Conservation (phyloP, 192 early-diverging fungal genomes). For the Podila epigama region DNA sequence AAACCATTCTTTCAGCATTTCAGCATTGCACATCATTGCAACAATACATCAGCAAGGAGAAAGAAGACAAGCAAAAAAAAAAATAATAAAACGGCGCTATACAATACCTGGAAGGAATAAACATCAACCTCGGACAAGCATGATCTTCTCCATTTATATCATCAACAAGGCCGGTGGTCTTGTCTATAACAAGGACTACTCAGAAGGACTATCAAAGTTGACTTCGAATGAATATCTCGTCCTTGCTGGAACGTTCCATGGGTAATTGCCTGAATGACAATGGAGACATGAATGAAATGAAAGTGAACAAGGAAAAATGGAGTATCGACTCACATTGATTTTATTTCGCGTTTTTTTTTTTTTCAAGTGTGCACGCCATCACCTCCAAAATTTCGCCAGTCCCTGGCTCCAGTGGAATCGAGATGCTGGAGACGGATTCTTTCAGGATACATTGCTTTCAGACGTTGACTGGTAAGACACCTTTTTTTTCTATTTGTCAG, state of each 20-base stretch:
- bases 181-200: slow-evolving; percentile 93
- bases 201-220: slow-evolving; percentile 80
- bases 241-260: slow-evolving; percentile 97
- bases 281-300: background rate
- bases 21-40: too few species aligned
- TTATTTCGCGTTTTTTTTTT: background rate
- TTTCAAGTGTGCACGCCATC: slow-evolving; percentile 90
- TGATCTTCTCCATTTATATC: slow-evolving; percentile 86
- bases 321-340: too few species aligned
- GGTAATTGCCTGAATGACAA: slow-evolving; percentile 69
- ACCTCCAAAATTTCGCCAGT: slow-evolving; percentile 93
- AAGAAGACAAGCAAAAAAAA: too few species aligned
- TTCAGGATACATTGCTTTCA: slow-evolving; percentile 95
- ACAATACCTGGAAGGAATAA: background rate
- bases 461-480: slow-evolving; percentile 81
- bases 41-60: too few species aligned
- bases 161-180: slow-evolving; percentile 94
- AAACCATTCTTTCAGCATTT: too few species aligned
- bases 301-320: background rate
- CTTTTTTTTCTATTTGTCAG: background rate
- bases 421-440: slow-evolving; percentile 89
- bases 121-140: slow-evolving; percentile 14
- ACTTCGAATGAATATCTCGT: slow-evolving; percentile 96
- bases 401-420: slow-evolving; percentile 80
- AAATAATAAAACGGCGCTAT: background rate